Conservation (phyloP, 441 rosid species). For the Eutrema salsugineum region DNA sequence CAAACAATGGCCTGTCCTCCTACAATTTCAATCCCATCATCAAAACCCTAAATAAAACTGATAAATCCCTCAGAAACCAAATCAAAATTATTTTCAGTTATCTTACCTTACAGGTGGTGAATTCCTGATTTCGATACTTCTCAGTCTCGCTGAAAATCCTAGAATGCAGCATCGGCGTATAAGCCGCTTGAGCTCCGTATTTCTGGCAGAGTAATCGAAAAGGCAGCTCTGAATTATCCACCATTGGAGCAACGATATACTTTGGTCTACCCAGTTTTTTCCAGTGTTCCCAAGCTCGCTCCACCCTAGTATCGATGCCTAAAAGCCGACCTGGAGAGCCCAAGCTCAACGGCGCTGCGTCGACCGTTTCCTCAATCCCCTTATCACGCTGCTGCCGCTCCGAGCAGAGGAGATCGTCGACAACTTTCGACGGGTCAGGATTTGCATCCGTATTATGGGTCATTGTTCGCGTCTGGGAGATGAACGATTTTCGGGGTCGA, state of each 20-base stretch:
- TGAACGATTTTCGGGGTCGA: background rate
- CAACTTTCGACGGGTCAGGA: constrained; percentile 24
- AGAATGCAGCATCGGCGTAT: constrained; percentile 91
- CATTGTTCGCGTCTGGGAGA: constrained; percentile 34
- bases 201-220: constrained; percentile 87
- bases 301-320: constrained; percentile 40
- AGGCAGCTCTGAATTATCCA: constrained; percentile 92
- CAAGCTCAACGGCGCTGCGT: constrained; percentile 2
- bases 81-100: background rate
- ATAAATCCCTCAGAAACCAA: background rate
- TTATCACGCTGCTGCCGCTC: constrained; percentile 19
- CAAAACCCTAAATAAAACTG: background rate
- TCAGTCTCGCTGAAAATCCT: constrained; percentile 68
- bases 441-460: constrained; percentile 1
- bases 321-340: constrained; percentile 33
- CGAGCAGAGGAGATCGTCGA: constrained; percentile 39
- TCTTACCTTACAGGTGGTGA: constrained; percentile 74
- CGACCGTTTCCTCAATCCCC: constrained; percentile 13
- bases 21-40: constrained; percentile 29
- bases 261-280: constrained; percentile 65
- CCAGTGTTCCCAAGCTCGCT: constrained; percentile 91
- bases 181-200: constrained; percentile 92
- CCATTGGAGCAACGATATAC: constrained; percentile 90
- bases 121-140: constrained; percentile 72
- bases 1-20: constrained; percentile 96